A percentile compares a stretch with the other conserved stretches of the same genome.
Evolutionary conservation across 805 yeast species (phyloP).

Genomic region (Saturnispora serradocipensis): DNA sequence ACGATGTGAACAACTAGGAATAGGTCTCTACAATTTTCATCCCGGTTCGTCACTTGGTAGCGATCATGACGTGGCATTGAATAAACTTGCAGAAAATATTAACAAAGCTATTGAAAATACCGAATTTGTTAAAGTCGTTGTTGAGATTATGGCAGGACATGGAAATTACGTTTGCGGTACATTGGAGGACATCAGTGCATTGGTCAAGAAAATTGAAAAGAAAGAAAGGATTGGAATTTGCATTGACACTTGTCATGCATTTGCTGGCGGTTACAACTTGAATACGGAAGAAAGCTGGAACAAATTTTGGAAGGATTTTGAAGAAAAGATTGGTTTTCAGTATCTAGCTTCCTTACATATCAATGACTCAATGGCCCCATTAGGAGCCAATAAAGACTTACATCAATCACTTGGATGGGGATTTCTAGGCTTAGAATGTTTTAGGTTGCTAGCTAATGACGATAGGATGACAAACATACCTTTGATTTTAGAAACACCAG

Average conservation of each 20-base stretch:
- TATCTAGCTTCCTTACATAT: slow-evolving; percentile 77
- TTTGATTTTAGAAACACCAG: slow-evolving; percentile 82
- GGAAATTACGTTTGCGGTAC: slow-evolving; percentile 82
- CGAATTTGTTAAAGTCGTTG: slow-evolving; percentile 69
- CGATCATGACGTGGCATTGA: slow-evolving; percentile 56
- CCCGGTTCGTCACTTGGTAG: slow-evolving; percentile 80
- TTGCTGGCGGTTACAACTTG: slow-evolving; percentile 93
- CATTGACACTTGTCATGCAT: slow-evolving; percentile 91
- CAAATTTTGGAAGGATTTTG: slow-evolving; percentile 71
- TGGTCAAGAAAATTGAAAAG: slow-evolving; percentile 70
- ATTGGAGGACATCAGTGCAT: slow-evolving; percentile 63
- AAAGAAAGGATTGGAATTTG: slow-evolving; percentile 90
- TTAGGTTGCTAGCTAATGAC: slow-evolving; percentile 68
- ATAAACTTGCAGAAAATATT: slow-evolving; percentile 65
- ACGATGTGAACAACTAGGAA: slow-evolving; percentile 76
- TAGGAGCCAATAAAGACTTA: slow-evolving; percentile 81
- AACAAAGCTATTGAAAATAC: slow-evolving; percentile 73
- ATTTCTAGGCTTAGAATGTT: slow-evolving; percentile 78
- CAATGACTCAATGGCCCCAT: slow-evolving; percentile 92
- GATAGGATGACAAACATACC: slow-evolving; percentile 58
- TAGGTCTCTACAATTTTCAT: slow-evolving; percentile 86
- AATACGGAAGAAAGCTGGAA: slow-evolving; percentile 47
- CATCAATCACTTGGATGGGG: slow-evolving; percentile 90
- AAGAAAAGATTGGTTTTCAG: slow-evolving; percentile 59
- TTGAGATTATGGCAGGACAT: slow-evolving; percentile 98